Percentiles rank a stretch among this genome's conserved stretches.
Evolutionary conservation across 495 filamentous ascomycete genomes (phyloP).

Genomic region (Extremus antarcticus): DNA sequence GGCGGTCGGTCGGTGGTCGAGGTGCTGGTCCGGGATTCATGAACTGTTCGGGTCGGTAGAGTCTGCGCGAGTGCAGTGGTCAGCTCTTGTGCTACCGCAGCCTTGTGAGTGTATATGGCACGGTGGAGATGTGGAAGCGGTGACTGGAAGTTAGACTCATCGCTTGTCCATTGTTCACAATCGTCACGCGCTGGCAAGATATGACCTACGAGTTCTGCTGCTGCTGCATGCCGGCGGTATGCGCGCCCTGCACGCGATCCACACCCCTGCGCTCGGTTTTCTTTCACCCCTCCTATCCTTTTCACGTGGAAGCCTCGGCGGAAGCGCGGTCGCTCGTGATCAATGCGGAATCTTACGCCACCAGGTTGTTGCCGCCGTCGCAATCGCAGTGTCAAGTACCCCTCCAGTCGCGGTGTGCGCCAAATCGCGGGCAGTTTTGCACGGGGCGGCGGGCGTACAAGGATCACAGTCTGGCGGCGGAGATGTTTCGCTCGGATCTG

Average conservation of each 20-base stretch:
- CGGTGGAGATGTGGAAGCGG: too few species aligned
- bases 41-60: conserved; percentile 47
- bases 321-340: background rate
- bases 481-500: background rate
- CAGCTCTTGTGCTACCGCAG: background rate
- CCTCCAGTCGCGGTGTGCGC: background rate
- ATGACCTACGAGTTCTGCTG: conserved; percentile 9
- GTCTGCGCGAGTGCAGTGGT: conserved; percentile 18
- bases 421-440: background rate
- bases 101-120: background rate
- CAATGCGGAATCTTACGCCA: background rate
- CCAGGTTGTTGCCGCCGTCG: background rate
- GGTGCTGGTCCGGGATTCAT: conserved; percentile 96
- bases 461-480: background rate
- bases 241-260: background rate
- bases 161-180: too few species aligned
- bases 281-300: background rate
- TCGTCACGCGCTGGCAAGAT: too few species aligned
- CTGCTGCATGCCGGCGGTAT: conserved; percentile 3
- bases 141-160: too few species aligned
- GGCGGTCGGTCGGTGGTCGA: conserved; percentile 73
- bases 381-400: background rate
- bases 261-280: background rate
- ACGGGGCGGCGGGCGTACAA: too few species aligned
- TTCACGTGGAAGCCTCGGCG: background rate